phyloP scores from a whole-genome alignment of 1,284 basidiomycete genomes.

The Moesziomyces antarcticus region DNA sequence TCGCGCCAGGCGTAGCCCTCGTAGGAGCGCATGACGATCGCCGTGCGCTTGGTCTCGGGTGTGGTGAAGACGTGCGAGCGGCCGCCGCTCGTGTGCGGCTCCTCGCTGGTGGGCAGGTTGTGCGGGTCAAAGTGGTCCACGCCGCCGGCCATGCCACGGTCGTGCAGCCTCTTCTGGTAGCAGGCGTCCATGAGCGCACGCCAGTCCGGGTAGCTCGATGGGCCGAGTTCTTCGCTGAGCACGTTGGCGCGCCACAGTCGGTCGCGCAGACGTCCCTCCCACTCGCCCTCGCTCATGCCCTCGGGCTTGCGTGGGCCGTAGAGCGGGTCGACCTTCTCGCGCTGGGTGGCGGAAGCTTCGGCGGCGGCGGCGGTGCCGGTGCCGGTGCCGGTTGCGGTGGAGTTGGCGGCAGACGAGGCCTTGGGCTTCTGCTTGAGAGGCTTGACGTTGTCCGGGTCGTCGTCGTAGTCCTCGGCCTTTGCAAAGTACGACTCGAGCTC shows the following conservation, averaged over 20 bases:
- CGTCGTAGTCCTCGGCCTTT: constrained; percentile 61
- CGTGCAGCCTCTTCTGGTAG: constrained; percentile 61
- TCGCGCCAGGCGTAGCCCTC: constrained; percentile 67
- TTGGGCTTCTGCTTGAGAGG: constrained; percentile 40
- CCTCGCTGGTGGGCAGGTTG: constrained; percentile 39
- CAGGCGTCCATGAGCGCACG: constrained; percentile 66
- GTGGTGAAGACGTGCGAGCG: constrained; percentile 54
- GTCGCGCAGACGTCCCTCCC: constrained; percentile 63
- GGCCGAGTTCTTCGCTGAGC: constrained; percentile 58
- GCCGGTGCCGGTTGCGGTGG: constrained; percentile 11
- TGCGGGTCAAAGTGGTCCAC: constrained; percentile 56
- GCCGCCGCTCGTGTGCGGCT: constrained; percentile 32
- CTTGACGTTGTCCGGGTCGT: constrained; percentile 64
- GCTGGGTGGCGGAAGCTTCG: constrained; percentile 10
- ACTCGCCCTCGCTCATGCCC: constrained; percentile 54
- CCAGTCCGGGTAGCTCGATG: constrained; percentile 64
- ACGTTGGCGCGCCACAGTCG: constrained; percentile 61
- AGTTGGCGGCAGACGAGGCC: constrained; percentile 7
- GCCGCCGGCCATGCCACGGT: constrained; percentile 60
- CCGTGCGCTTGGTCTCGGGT: constrained; percentile 64
- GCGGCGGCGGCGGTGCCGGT: too few species aligned
- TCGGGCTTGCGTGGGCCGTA: constrained; percentile 59
- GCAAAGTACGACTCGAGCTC: constrained; percentile 49
- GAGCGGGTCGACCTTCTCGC: constrained; percentile 58
- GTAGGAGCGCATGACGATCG: constrained; percentile 65